Evolutionary conservation across 2,329 filamentous ascomycete genomes (phyloP).

Genomic region (Penicillium aurantiogriseum): DNA sequence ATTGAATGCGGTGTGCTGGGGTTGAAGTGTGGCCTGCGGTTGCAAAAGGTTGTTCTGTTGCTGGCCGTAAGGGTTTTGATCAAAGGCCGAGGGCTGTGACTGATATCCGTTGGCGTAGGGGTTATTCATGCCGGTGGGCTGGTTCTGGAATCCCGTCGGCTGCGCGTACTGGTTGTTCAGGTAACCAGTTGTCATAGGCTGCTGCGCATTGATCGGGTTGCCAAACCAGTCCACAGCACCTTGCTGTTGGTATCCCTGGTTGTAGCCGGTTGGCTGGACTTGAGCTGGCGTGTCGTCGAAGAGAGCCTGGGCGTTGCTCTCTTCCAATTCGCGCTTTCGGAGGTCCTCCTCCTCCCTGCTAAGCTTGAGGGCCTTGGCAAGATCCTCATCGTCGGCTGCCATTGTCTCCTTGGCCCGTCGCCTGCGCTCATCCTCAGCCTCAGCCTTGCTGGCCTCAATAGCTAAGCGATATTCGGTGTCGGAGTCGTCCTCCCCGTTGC

Average conservation of each 20-base stretch:
- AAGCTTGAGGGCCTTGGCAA: constrained; percentile 90
- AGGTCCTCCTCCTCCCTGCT: constrained; percentile 89
- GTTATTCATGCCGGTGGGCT: constrained; percentile 66
- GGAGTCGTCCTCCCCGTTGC: constrained; percentile 66
- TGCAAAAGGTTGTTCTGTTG: constrained; percentile 47
- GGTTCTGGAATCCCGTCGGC: constrained; percentile 66
- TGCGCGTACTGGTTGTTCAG: constrained; percentile 70
- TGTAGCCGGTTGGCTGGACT: constrained; percentile 82
- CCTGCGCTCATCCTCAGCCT: constrained; percentile 87
- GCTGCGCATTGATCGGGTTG: constrained; percentile 82
- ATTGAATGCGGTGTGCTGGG: constrained; percentile 60
- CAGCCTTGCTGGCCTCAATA: constrained; percentile 89
- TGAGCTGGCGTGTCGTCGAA: constrained; percentile 78
- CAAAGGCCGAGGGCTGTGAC: constrained; percentile 65
- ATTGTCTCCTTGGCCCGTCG: constrained; percentile 60
- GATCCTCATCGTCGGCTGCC: constrained; percentile 73
- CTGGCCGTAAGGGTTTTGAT: constrained; percentile 52
- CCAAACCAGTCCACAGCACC: constrained; percentile 95
- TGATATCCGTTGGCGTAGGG: constrained; percentile 69
- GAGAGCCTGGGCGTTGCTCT: constrained; percentile 78
- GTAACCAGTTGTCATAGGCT: constrained; percentile 66
- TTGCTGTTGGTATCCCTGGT: constrained; percentile 97
- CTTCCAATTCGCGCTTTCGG: constrained; percentile 80
- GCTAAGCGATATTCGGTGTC: constrained; percentile 88
- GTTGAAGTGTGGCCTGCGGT: constrained; percentile 54